Evolutionary conservation across 768 basidiomycete species (phyloP), one percentile per base, ranked within the genome.

Genomic region (Chalciporus sphaerocephalus): DNA sequence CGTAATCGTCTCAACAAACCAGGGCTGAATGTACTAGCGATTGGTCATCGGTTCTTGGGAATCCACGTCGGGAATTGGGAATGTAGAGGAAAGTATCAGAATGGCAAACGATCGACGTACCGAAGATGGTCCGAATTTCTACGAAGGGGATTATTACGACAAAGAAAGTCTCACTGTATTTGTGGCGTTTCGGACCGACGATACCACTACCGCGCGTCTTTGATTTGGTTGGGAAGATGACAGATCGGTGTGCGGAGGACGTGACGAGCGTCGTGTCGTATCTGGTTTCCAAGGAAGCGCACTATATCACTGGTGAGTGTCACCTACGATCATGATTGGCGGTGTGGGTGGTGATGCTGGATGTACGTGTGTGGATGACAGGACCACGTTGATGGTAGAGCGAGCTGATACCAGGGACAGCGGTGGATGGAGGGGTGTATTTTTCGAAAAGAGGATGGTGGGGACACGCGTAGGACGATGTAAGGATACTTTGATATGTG

Each of bases 211-310:
- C n/a, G n/a, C n/a, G n/a, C n/a, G n/a, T n/a, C n/a, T n/a, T n/a
- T n/a, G n/a, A n/a, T n/a, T n/a, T 8, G 22, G 9, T 21, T 20
- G 40, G 28, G 21, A 36, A 43, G 40, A 30, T 43, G 25, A 43
- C 37, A n/a, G 30, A 47, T 1, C 39, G 30, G 9, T 28, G 34
- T 25, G 40, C 44, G 20, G 51, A 55, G 17, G 56, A 62, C 17
- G 54, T 65, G 12, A 59, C 55, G 6, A 56, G 53, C n/a, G 23
- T 61, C 4, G 60, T 66, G 17, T 64, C 63, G 12, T 68, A 56
- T 39, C 50, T 70, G 11, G 61, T 56, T 17, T 61, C 65, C 15
- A 61, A 58, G 50, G 62, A 58, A 36, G 55, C 58, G 2, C 47
- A 50, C 37, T 61, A 57, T 22, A 58, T 66, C 21, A 61, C 59